Evolutionary conservation across 768 basidiomycete genomes (phyloP), one percentile per base, ranked within the genome.

Genomic region (Cantharellus cinnabarinus): DNA sequence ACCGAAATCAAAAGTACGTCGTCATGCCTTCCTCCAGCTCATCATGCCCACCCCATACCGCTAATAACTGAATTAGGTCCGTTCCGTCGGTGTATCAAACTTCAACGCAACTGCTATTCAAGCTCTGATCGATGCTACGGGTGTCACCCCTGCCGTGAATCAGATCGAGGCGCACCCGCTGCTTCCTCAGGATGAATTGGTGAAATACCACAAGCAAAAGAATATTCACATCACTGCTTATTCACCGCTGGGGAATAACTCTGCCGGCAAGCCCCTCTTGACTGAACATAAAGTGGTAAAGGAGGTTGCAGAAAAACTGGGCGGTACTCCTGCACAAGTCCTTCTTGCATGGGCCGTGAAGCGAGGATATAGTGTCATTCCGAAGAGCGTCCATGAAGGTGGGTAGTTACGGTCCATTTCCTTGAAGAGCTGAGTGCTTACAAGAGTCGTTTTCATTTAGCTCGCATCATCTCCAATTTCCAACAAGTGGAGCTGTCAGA

Each of bases 121-220:
- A 67, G 81, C 74, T 5, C 76, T 91, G 65, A 79, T 79, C 61
- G 69, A 75, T 34, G 81, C 79, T 2, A 85, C 85, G 37, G 81
- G 80, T 5, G 81, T 85, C 58, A 76, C 79, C 59, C 89, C 89
- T 37, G 81, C 73, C 29, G 80, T 72, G 38, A 89, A 91, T 71
- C 89, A 93, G 71, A 72, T 90, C 63, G 87, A 89, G 69, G 79
- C 80, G 29, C 89, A 91, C 74, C 86, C 88, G 10, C 75, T 80
- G 57, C 76, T 86, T 60, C 82, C 77, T 5, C 87, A 90, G 66
- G 77, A 81, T 56, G 81, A 85, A 10, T 77, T 89, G 58, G 74
- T 81, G 57, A 76, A 72, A 42, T 89, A 77, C 71, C 82, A 80
- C 72, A 78, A 80, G 65, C 70, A 75, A 61, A 78, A 84, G 66